Base-by-base conservation (phyloP, 78 protist species). In the Dictyostelium purpureum region DNA sequence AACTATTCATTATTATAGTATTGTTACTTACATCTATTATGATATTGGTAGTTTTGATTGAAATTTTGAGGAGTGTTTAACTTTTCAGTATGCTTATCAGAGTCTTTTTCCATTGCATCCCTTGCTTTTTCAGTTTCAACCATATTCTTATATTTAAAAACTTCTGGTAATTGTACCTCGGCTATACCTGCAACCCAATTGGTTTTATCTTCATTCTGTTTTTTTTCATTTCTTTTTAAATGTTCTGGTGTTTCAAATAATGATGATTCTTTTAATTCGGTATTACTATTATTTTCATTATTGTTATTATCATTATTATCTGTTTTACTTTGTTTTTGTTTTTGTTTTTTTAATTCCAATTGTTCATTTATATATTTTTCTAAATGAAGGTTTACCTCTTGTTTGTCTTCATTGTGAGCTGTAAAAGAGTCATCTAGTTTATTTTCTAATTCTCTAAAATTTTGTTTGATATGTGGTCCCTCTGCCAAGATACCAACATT, bases 101-200 rank as follows among this genome's bases (percentile, higher is more conserved):
- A 40, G 37, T 19, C 21, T 28, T 77, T 37, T 37, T 78, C 65
- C 9, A 79, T 26, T 26, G 24, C 43, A 59, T 51, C 43, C 45
- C 79, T 85, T 42, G 91, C 91, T 28, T 73, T 77, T 57, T 85
- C 91, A 43, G 91, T 85, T 57, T 70, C 91, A 28, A 73, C 26
- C 31, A 85, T 85, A 85, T 85, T 85, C 35, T 85, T 85, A 11
- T 54, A 35, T 19, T 85, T 85, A 11, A 33, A 85, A 14, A 2
- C 59, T 16, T 57, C 19, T 35, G 91, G 81, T 59, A 85, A 24
- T 19, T 24, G 57, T 6, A 85, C 91, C n/a, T 85, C 91, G 9
- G 91, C 77, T 11, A 85, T 85, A 73, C 91, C 91, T 12, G 91
- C 75, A 1, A 85, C 73, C 91, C 91, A 85, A 73, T 85, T 73